Conservation (phyloP, 306 rosid species). For the Cucurbita pepo region DNA sequence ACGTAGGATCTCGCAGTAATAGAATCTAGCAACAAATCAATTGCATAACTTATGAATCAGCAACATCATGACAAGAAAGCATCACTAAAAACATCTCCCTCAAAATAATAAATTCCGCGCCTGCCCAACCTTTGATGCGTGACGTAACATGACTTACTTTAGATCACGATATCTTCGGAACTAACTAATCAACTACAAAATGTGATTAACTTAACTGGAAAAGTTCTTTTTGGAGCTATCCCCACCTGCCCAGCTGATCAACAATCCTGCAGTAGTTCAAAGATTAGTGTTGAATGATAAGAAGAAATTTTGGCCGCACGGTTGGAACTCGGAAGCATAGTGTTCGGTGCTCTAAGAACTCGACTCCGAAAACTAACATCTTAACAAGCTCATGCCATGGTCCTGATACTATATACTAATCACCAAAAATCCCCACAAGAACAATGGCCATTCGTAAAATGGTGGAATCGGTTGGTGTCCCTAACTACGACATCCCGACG, state of each 20-base stretch:
- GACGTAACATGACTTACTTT: too few species aligned
- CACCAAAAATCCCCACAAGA: conserved; percentile 74
- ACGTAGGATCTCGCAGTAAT: not conserved
- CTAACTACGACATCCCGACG: conserved; percentile 58
- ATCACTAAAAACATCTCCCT: not conserved
- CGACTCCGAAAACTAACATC: not conserved
- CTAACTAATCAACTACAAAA: not conserved
- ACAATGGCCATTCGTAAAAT: conserved; percentile 43
- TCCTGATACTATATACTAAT: not conserved
- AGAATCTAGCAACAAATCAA: not conserved
- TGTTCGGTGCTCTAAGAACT: not conserved
- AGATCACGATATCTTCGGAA: not conserved
- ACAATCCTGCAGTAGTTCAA: not conserved
- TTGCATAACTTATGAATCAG: not conserved
- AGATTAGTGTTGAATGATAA: not conserved
- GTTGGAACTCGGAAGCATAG: not conserved
- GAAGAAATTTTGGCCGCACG: not conserved
- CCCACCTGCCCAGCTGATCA: not conserved
- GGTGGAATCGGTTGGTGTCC: conserved; percentile 68
- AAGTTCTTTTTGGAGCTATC: not conserved
- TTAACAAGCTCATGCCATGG: not conserved
- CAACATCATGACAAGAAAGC: not conserved
- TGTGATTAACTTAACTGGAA: not conserved
- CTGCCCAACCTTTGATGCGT: too few species aligned
- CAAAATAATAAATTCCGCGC: too few species aligned